A percentile compares a stretch with the other conserved stretches of the same genome.
These are phyloP conservation scores for Ambrosia artemisiifolia DNA, from an alignment of 129 eudicot genomes.

Conservation along the genomic window DNA sequence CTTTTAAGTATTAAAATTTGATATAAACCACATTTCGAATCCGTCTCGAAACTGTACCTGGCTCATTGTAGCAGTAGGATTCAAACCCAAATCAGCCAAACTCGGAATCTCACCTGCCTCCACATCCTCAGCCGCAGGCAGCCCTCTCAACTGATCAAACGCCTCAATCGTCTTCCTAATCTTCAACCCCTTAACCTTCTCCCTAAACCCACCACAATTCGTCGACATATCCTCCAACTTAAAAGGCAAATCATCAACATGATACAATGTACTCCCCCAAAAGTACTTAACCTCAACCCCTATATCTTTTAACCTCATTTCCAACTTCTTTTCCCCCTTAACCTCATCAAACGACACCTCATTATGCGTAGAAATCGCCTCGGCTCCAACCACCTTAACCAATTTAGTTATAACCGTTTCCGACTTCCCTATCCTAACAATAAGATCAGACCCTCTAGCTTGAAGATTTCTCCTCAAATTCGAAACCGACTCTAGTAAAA, in stretches of 20 bases:
- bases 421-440: conserved; percentile 76
- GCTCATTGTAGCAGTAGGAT: conserved; percentile 58
- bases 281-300: conserved; percentile 90
- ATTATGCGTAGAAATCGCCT: conserved; percentile 69
- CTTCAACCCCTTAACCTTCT: conserved; percentile 73
- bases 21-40: no score
- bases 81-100: conserved; percentile 82
- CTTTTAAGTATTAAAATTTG: no score
- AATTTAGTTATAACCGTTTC: conserved; percentile 69
- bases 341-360: conserved; percentile 91
- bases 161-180: conserved; percentile 83
- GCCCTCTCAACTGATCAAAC: conserved; percentile 71
- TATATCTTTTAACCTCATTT: conserved; percentile 63
- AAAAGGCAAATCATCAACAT: conserved; percentile 86
- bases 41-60: conserved; percentile 52
- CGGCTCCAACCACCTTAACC: conserved; percentile 83
- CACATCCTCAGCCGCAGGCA: conserved; percentile 75
- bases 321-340: conserved; percentile 73
- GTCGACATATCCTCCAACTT: conserved; percentile 84
- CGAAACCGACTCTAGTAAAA: conserved; percentile 63
- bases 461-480: conserved; percentile 61
- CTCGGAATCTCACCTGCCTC: conserved; percentile 89
- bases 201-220: conserved; percentile 92
- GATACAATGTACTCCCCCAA: conserved; percentile 97
- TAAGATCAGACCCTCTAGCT: conserved; percentile 79